These are phyloP conservation scores for Patellaria atrata DNA, from an alignment of 495 filamentous ascomycete genomes.

Conservation along the genomic window DNA sequence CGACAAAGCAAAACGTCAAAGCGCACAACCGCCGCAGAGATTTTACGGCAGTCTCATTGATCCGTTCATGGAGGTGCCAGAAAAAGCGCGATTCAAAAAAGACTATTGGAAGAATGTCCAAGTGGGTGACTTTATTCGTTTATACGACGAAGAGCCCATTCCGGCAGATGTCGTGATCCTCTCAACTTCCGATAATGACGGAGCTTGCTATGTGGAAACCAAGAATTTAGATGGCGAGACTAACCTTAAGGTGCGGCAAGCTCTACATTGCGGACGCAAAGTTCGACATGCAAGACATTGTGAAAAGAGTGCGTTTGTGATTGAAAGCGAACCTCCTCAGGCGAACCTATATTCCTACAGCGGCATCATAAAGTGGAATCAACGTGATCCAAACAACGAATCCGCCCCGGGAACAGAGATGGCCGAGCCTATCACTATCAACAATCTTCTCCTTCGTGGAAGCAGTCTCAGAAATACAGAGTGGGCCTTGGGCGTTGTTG, in stretches of 20 bases:
- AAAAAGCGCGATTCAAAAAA: slow-evolving; percentile 67
- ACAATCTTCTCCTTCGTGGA: slow-evolving; percentile 86
- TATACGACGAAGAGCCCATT: slow-evolving; percentile 93
- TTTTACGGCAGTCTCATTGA: slow-evolving; percentile 54
- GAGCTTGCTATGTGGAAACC: slow-evolving; percentile 94
- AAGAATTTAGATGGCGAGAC: slow-evolving; percentile 98
- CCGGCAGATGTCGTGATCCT: slow-evolving; percentile 91
- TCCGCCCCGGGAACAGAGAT: slow-evolving; percentile 51
- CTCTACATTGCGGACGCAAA: slow-evolving; percentile 68
- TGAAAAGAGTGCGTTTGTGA: slow-evolving; percentile 68
- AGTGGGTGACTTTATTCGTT: slow-evolving; percentile 90
- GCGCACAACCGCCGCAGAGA: slow-evolving; percentile 13
- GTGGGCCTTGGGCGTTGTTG: slow-evolving; percentile 89
- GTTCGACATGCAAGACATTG: slow-evolving; percentile 87
- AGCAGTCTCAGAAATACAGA: slow-evolving; percentile 91
- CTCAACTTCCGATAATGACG: slow-evolving; percentile 90
- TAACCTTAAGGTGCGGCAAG: slow-evolving; percentile 89
- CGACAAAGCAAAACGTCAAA: background rate
- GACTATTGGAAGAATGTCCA: slow-evolving; percentile 93
- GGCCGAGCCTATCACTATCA: slow-evolving; percentile 87
- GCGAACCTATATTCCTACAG: slow-evolving; percentile 90
- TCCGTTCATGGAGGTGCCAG: slow-evolving; percentile 40
- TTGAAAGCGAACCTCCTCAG: slow-evolving; percentile 87
- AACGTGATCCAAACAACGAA: slow-evolving; percentile 48
- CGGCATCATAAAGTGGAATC: slow-evolving; percentile 74